Percentiles rank a stretch among this genome's conserved stretches.
phyloP scores from a whole-genome alignment of 352 stramenopile species.

The Phytophthora hibernalis region DNA sequence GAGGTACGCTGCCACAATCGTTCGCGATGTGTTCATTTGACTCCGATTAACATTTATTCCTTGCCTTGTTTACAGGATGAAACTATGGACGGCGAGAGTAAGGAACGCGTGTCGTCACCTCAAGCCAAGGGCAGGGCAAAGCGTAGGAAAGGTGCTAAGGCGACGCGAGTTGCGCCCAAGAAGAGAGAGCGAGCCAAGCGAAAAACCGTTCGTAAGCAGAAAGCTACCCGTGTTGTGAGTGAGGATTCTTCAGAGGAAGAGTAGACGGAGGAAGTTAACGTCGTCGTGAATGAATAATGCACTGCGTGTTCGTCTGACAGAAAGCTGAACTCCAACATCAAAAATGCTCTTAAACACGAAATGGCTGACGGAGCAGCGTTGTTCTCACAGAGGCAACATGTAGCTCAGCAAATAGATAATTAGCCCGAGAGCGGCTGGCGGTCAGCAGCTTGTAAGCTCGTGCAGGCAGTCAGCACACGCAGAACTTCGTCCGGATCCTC shows the following conservation, averaged over 20 bases:
- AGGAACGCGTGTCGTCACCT: conserved; percentile 39
- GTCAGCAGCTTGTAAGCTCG: conserved; percentile 52
- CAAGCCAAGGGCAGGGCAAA: conserved; percentile 41
- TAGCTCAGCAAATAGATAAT: conserved; percentile 20
- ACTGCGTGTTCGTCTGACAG: conserved; percentile 15
- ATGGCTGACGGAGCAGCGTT: background rate
- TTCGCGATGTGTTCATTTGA: background rate
- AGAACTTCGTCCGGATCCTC: conserved; percentile 84
- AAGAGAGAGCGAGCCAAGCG: conserved; percentile 43
- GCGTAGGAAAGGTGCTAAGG: conserved; percentile 38
- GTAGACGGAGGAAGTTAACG: conserved; percentile 4
- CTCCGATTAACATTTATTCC: background rate
- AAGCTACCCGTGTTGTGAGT: conserved; percentile 27
- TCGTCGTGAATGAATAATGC: conserved; percentile 10
- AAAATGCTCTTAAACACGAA: conserved; percentile 8
- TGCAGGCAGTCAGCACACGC: conserved; percentile 77
- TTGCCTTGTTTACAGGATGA: conserved; percentile 24
- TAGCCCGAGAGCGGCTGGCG: conserved; percentile 38
- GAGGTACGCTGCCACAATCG: conserved; percentile 35
- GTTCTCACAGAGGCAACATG: background rate
- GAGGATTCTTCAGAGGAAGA: conserved; percentile 42
- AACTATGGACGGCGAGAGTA: conserved; percentile 19
- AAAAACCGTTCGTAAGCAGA: conserved; percentile 37
- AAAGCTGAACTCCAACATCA: conserved; percentile 6
- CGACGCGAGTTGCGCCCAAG: conserved; percentile 24